These are phyloP conservation scores for Parietaria judaica DNA, from an alignment of 306 rosid genomes.

Conservation along the genomic window DNA sequence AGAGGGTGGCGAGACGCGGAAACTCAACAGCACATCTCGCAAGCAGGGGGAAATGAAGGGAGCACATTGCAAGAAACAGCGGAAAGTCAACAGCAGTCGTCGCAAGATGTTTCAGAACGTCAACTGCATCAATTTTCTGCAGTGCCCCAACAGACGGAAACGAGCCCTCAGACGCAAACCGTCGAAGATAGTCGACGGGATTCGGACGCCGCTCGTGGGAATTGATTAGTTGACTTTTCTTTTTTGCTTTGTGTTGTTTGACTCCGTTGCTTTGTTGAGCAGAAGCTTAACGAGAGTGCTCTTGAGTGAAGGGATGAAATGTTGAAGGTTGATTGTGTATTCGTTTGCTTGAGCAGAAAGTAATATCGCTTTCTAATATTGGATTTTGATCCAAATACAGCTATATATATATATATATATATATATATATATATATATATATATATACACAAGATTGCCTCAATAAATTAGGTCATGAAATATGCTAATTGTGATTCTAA, in stretches of 20 bases:
- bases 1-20: constrained; percentile 21
- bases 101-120: not conserved
- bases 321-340: not conserved
- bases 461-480: too few species aligned
- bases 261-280: not conserved
- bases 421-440: too few species aligned
- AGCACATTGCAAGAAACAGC: not conserved
- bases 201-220: constrained; percentile 19
- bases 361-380: not conserved
- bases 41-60: not conserved
- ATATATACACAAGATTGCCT: too few species aligned
- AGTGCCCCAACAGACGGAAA: constrained; percentile 22
- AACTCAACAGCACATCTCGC: constrained; percentile 22
- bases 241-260: not conserved
- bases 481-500: too few species aligned
- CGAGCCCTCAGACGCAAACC: constrained; percentile 17
- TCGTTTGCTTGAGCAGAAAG: constrained; percentile 2
- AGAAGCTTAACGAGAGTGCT: constrained; percentile 4
- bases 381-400: too few species aligned
- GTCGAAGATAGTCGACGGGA: constrained; percentile 23
- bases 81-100: constrained; percentile 24
- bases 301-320: constrained; percentile 8
- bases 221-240: constrained; percentile 7
- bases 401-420: too few species aligned
- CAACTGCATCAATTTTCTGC: constrained; percentile 23